A percentile compares a stretch with the other conserved stretches of the same genome.
These are phyloP conservation scores for Chrysosporium queenslandicum DNA, from an alignment of 2,329 filamentous ascomycete species.

Conservation along the genomic window DNA sequence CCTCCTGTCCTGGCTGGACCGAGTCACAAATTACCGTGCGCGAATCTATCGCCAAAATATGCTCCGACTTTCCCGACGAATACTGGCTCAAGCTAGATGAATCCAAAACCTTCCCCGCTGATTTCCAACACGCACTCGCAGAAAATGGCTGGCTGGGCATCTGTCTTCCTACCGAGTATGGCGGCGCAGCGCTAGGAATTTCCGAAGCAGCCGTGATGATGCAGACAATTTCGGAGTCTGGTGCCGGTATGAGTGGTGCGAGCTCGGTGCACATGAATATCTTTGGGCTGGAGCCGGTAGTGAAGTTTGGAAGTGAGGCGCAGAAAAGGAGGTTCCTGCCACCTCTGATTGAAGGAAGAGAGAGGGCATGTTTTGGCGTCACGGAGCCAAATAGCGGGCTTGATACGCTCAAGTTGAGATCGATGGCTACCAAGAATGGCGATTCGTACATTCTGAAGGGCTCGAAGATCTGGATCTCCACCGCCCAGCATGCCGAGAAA, in stretches of 20 bases:
- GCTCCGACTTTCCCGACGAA: slow-evolving; percentile 25
- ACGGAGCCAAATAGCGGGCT: slow-evolving; percentile 91
- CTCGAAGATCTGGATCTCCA: slow-evolving; percentile 76
- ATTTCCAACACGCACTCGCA: slow-evolving; percentile 35
- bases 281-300: slow-evolving; percentile 39
- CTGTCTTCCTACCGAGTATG: slow-evolving; percentile 36
- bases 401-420: slow-evolving; percentile 58
- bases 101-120: slow-evolving; percentile 31
- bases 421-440: slow-evolving; percentile 66
- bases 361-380: slow-evolving; percentile 76
- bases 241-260: slow-evolving; percentile 36
- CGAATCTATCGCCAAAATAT: slow-evolving; percentile 38
- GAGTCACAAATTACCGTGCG: slow-evolving; percentile 36
- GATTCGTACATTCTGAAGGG: slow-evolving; percentile 64
- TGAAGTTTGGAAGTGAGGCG: slow-evolving; percentile 66
- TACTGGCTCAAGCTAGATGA: slow-evolving; percentile 37
- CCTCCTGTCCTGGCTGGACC: slow-evolving; percentile 29
- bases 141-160: slow-evolving; percentile 39
- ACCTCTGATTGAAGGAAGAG: slow-evolving; percentile 66
- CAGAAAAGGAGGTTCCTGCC: slow-evolving; percentile 76
- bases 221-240: slow-evolving; percentile 40
- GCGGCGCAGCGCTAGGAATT: slow-evolving; percentile 36
- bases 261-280: slow-evolving; percentile 42
- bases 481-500: slow-evolving; percentile 38
- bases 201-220: slow-evolving; percentile 40